Evolutionary conservation across 1,139 yeast species (phyloP).

Genomic region (Wickerhamiella pararugosa): DNA sequence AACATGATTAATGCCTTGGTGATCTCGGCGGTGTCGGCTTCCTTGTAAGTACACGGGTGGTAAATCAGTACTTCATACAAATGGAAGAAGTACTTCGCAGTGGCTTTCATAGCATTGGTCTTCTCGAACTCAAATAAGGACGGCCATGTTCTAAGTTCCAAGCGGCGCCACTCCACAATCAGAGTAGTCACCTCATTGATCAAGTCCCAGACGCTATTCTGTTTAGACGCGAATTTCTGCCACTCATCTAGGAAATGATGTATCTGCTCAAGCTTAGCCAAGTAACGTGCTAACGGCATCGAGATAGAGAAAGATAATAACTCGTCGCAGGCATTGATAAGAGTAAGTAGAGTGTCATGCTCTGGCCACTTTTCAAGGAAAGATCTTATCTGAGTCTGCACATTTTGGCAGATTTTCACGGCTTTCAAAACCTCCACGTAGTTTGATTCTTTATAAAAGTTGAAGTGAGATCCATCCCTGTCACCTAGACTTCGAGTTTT

Average conservation of each 20-base stretch:
- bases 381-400: slow-evolving; percentile 34
- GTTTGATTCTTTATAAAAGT: slow-evolving; percentile 58
- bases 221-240: slow-evolving; percentile 81
- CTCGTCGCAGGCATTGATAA: slow-evolving; percentile 53
- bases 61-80: slow-evolving; percentile 53
- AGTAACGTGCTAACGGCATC: slow-evolving; percentile 61
- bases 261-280: slow-evolving; percentile 77
- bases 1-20: slow-evolving; percentile 64
- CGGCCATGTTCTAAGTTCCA: slow-evolving; percentile 81
- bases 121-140: slow-evolving; percentile 60
- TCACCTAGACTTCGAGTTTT: not conserved
- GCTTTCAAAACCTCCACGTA: slow-evolving; percentile 49
- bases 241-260: slow-evolving; percentile 75
- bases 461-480: slow-evolving; percentile 21
- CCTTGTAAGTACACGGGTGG: slow-evolving; percentile 19
- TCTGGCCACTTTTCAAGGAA: slow-evolving; percentile 78
- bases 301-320: slow-evolving; percentile 44
- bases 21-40: slow-evolving; percentile 29
- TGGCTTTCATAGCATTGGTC: slow-evolving; percentile 30
- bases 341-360: slow-evolving; percentile 70
- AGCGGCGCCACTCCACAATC: slow-evolving; percentile 79
- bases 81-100: slow-evolving; percentile 87
- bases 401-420: slow-evolving; percentile 34
- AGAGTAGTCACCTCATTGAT: slow-evolving; percentile 46
- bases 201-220: slow-evolving; percentile 45